phyloP scores from a whole-genome alignment of 2,329 filamentous ascomycete genomes.

The Zasmidium cellare region DNA sequence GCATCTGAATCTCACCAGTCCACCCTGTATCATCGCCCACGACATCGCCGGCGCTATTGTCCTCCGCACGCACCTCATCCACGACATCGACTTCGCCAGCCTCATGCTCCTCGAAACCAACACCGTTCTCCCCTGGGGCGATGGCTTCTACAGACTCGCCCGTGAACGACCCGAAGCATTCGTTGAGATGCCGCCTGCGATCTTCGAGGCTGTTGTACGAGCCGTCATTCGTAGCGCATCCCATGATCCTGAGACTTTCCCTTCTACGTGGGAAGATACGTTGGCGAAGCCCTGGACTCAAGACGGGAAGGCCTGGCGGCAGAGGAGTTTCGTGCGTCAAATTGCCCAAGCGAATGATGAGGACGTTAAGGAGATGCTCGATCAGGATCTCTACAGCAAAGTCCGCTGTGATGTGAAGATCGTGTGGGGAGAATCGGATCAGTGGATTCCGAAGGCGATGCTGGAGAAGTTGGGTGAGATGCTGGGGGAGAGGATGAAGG shows the following conservation, averaged over 20 bases:
- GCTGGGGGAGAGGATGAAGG: conserved; percentile 33
- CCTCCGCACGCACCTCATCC: conserved; percentile 41
- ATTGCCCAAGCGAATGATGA: conserved; percentile 28
- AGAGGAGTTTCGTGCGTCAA: conserved; percentile 43
- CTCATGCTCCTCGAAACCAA: conserved; percentile 48
- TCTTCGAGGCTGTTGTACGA: conserved; percentile 42
- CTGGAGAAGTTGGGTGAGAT: conserved; percentile 35
- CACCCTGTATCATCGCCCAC: conserved; percentile 46
- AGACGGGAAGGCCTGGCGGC: conserved; percentile 25
- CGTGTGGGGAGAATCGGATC: conserved; percentile 47
- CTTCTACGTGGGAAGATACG: conserved; percentile 36
- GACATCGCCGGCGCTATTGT: conserved; percentile 47
- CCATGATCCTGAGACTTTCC: conserved; percentile 26
- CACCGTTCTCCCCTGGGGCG: conserved; percentile 44
- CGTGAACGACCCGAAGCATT: conserved; percentile 26
- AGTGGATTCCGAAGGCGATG: conserved; percentile 45
- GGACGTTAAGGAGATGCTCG: conserved; percentile 42
- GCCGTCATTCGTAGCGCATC: conserved; percentile 44
- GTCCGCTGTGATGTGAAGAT: conserved; percentile 40
- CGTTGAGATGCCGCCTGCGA: conserved; percentile 32
- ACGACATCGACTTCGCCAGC: conserved; percentile 39
- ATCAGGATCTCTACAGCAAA: conserved; percentile 36
- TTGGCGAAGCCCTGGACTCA: conserved; percentile 39
- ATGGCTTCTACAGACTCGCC: conserved; percentile 46
- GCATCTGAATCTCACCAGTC: conserved; percentile 30